Base-by-base conservation (phyloP, 352 stramenopile species). In the Chrysophaeum taylorii region DNA sequence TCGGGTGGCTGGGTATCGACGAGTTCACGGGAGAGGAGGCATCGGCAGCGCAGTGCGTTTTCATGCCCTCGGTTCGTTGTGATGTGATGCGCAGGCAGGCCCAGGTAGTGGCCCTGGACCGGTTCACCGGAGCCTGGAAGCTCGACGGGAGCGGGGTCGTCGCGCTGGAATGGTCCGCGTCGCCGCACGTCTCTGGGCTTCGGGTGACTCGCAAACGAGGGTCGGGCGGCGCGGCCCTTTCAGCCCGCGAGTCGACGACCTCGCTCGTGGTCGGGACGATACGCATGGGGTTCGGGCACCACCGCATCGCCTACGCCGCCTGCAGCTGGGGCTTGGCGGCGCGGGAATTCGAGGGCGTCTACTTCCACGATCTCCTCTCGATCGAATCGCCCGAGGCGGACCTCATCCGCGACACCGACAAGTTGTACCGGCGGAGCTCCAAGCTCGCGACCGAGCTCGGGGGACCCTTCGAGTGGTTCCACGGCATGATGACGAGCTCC, bases 271-370 rank as follows among this genome's bases (percentile, higher is more conserved):
- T 90, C 27, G 85, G 81, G 21, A 89, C 83, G 23, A 90, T 90
- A 77, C 82, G 85, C 23, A 90, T 90, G 85, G 85, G 85, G 67
- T 90, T 90, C 73, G 85, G 85, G 70, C 85, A 90, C 81, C 85
- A 90, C 79, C 82, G 85, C 61, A 83, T 90, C 71, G 85, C 85
- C 18, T 88, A 89, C 74, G 79, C 79, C 33, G 79, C 81, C 37
- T 79, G 74, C 48, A 86, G 77, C 39, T 90, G 85, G 85, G 81
- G 78, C 33, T 62, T 89, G 54, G 52, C 42, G 62, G 35, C 23
- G 16, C 52, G 71, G 31, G 67, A 62, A n/a, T 33, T 48, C 42
- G 70, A 69, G 25, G 61, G 75, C 1, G 82, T 78, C 7, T 83
- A 85, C 70, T 89, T 89, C 78, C 85, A 90, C 78, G 85, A 90